Evolutionary conservation across 129 eudicot species (phyloP).

Genomic region (Lactuca sativa): DNA sequence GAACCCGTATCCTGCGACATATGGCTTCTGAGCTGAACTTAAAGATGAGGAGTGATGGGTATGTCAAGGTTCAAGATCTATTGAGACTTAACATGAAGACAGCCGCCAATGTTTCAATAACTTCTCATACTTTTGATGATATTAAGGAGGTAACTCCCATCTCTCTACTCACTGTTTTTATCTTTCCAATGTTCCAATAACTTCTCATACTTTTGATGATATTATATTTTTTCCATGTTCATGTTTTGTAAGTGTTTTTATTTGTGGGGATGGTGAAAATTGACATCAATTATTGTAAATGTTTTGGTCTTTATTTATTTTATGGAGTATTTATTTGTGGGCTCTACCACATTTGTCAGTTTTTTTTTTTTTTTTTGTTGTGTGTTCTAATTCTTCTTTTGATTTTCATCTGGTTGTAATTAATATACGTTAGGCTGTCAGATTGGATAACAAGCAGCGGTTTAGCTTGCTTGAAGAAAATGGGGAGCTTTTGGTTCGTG

Average conservation of each 20-base stretch:
- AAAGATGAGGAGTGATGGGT: constrained; percentile 85
- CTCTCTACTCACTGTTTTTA: background rate
- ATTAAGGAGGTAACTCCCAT: constrained; percentile 59
- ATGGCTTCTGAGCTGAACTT: constrained; percentile 73
- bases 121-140: constrained; percentile 72
- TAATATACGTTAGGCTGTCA: constrained; percentile 58
- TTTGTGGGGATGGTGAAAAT: too few species aligned
- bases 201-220: too few species aligned
- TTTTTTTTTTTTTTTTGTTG: too few species aligned
- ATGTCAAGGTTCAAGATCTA: constrained; percentile 80
- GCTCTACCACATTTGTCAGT: too few species aligned
- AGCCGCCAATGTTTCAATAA: constrained; percentile 65
- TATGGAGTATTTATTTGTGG: too few species aligned
- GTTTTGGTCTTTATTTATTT: too few species aligned
- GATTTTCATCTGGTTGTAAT: background rate
- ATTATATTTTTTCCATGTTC: too few species aligned
- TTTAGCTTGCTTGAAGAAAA: constrained; percentile 88
- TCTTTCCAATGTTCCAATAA: too few species aligned
- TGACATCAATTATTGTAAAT: too few species aligned
- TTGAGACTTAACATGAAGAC: constrained; percentile 72
- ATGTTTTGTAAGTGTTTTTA: too few species aligned
- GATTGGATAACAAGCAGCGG: constrained; percentile 88
- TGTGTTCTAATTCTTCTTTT: constrained; percentile 3
- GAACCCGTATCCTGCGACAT: constrained; percentile 89
- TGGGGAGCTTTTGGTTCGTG: constrained; percentile 85